phyloP scores from a whole-genome alignment of 257 asterid genomes.

The Jasminum sambac region DNA sequence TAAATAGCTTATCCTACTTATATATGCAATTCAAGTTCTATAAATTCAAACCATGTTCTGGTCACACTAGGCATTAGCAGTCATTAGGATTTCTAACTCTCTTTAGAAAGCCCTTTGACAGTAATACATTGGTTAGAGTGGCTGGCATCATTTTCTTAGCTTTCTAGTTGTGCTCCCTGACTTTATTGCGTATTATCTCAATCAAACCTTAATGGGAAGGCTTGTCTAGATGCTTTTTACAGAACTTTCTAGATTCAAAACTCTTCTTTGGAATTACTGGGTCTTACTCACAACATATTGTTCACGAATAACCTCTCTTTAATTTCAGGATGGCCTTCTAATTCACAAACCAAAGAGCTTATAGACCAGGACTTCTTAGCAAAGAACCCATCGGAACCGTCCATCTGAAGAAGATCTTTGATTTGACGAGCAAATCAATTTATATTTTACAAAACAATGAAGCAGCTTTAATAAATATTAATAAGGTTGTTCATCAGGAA shows the following conservation, averaged over 20 bases:
- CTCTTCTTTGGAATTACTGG: neutral
- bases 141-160: neutral
- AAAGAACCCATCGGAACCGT: neutral
- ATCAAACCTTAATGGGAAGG: neutral
- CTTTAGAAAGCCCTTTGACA: neutral
- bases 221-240: neutral
- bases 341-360: neutral
- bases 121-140: neutral
- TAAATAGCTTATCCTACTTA: too few relatives aligned
- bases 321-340: neutral
- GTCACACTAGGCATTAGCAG: neutral
- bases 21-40: too few relatives aligned
- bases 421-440: slow-evolving; percentile 9
- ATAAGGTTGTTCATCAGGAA: slow-evolving; percentile 3
- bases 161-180: neutral
- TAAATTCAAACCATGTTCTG: neutral
- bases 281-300: neutral
- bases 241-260: neutral
- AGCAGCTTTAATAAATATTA: slow-evolving; percentile 9
- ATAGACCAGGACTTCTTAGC: neutral
- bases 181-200: neutral
- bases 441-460: slow-evolving; percentile 7
- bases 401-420: neutral
- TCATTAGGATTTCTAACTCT: neutral
- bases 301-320: neutral